Conservation (phyloP, 495 filamentous ascomycete species). For the Beverwykella pulmonaria region DNA sequence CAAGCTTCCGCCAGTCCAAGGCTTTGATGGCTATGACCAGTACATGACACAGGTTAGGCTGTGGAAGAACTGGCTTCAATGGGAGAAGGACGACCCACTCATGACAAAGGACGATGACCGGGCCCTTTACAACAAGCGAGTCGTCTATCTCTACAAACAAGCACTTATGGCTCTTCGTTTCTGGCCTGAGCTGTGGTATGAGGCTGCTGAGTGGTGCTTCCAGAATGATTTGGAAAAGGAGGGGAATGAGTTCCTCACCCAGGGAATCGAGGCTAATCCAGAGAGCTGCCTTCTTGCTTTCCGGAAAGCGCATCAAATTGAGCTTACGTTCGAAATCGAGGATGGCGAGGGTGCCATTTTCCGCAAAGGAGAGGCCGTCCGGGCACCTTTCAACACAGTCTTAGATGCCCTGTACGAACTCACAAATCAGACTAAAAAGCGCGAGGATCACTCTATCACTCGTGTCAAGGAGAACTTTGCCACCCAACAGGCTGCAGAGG, state of each 20-base stretch:
- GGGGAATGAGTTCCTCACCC: constrained; percentile 74
- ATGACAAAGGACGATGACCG: constrained; percentile 79
- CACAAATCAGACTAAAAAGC: constrained; percentile 69
- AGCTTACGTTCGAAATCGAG: constrained; percentile 66
- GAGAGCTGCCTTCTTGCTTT: constrained; percentile 90
- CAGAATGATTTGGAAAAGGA: constrained; percentile 69
- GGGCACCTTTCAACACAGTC: constrained; percentile 79
- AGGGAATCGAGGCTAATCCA: constrained; percentile 86
- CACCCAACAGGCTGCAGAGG: constrained; percentile 31
- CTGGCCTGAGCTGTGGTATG: constrained; percentile 93
- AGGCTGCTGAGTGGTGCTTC: constrained; percentile 92
- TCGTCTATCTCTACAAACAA: constrained; percentile 91
- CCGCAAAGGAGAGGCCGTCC: constrained; percentile 70
- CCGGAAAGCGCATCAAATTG: constrained; percentile 83
- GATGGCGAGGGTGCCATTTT: constrained; percentile 65
- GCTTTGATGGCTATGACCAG: constrained; percentile 84
- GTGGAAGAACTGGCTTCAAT: constrained; percentile 91
- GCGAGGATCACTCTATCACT: constrained; percentile 69
- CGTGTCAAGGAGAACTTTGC: constrained; percentile 65
- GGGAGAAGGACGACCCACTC: constrained; percentile 91
- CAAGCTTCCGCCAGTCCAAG: constrained; percentile 75
- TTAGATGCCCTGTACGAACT: constrained; percentile 83
- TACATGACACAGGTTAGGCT: constrained; percentile 83
- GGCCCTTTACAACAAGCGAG: constrained; percentile 69
- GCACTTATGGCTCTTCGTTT: constrained; percentile 91